phyloP scores from a whole-genome alignment of 139 green algal genomes.

The Microglena sp. region DNA sequence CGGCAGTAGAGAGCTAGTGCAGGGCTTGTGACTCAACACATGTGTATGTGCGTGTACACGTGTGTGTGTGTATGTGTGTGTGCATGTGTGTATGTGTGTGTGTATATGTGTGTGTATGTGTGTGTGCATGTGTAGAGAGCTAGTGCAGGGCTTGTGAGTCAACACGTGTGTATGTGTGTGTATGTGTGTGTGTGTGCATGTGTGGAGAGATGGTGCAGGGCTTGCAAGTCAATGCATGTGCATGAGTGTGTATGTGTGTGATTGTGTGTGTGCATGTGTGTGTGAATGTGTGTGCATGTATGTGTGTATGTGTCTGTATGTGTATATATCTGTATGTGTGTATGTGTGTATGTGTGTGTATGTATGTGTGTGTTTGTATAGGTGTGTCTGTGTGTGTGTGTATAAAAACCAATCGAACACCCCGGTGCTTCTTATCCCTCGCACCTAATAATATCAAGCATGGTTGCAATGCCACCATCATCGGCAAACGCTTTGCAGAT shows the following conservation, averaged over 20 bases:
- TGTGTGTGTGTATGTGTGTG: conserved; percentile 4
- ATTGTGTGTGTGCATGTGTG: not conserved
- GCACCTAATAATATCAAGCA: conserved; percentile 22
- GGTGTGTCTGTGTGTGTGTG: not conserved
- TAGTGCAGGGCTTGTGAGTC: not conserved
- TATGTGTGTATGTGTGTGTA: not conserved
- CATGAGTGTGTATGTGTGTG: not conserved
- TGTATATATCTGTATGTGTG: not conserved
- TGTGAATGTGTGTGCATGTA: conserved; percentile 2
- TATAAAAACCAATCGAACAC: not conserved
- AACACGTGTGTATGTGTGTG: conserved; percentile 2
- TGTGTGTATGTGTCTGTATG: conserved; percentile 1
- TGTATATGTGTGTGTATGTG: conserved; percentile 6
- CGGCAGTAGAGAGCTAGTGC: no score
- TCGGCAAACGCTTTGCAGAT: conserved; percentile 36
- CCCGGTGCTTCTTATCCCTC: not conserved
- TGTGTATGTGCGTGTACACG: not conserved
- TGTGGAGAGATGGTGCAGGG: no score
- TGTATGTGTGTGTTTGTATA: not conserved
- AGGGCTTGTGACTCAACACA: not conserved
- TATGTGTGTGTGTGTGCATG: conserved; percentile 5
- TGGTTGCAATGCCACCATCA: conserved; percentile 18
- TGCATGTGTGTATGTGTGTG: conserved; percentile 7
- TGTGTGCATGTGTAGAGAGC: not conserved
- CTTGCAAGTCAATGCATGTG: not conserved